These are phyloP conservation scores for Colletotrichum lindemuthianum DNA, from an alignment of 2,329 filamentous ascomycete species.

Conservation along the genomic window DNA sequence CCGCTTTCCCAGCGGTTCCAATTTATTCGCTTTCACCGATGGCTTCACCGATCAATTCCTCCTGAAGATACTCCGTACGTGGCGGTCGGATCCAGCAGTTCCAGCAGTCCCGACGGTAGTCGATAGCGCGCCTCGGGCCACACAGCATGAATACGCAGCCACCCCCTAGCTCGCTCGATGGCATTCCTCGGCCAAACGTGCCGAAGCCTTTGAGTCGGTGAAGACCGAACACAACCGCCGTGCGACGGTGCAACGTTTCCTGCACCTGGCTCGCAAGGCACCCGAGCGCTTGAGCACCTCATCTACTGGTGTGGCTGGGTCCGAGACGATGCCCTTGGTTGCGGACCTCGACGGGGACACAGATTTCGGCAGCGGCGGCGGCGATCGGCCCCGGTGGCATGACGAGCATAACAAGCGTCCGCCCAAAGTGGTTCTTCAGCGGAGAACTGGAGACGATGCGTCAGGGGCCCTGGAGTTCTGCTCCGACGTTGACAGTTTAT, in stretches of 20 bases:
- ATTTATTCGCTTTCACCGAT: not conserved
- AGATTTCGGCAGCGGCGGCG: not conserved
- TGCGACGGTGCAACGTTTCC: slow-evolving; percentile 23
- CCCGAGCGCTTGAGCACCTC: not conserved
- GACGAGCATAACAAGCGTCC: slow-evolving; percentile 21
- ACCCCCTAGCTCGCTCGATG: not conserved
- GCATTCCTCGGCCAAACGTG: not conserved
- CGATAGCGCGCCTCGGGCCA: not conserved
- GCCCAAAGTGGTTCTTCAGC: slow-evolving; percentile 15
- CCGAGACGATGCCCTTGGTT: too few species aligned
- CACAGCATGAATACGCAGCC: not conserved
- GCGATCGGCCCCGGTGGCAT: slow-evolving; percentile 18
- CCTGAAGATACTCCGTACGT: not conserved
- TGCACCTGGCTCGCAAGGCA: not conserved
- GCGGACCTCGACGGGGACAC: too few species aligned
- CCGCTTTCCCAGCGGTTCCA: not conserved
- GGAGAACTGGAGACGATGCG: not conserved
- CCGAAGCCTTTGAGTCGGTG: slow-evolving; percentile 17
- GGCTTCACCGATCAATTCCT: not conserved
- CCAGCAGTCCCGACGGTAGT: not conserved
- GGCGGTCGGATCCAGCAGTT: slow-evolving; percentile 11
- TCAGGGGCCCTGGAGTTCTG: not conserved
- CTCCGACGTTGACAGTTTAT: not conserved
- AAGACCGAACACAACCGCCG: slow-evolving; percentile 13
- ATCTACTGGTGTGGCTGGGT: not conserved